A percentile compares a stretch with the other conserved stretches of the same genome.
These are phyloP conservation scores for Paramyrothecium sp. DNA, from an alignment of 2,329 filamentous ascomycete genomes.

Conservation along the genomic window DNA sequence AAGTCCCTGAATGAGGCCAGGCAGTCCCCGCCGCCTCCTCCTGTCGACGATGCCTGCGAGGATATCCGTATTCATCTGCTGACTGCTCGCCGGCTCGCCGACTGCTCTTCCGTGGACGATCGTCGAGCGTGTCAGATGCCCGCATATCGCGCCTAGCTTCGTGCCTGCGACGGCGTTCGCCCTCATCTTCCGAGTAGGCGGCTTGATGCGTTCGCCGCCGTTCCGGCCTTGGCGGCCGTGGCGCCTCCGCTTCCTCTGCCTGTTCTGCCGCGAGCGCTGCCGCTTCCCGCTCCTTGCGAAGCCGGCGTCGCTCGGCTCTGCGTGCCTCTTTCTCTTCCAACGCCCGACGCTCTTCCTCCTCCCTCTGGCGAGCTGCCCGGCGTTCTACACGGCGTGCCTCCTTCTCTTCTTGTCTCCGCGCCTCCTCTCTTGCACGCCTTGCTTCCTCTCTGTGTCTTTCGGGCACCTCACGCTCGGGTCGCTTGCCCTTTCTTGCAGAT, in stretches of 20 bases:
- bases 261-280: slow-evolving; percentile 39
- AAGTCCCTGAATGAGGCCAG: slow-evolving; percentile 64
- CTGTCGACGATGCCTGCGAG: slow-evolving; percentile 36
- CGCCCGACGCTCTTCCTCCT: slow-evolving; percentile 48
- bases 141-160: slow-evolving; percentile 49
- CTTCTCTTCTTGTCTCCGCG: slow-evolving; percentile 53
- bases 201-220: slow-evolving; percentile 45
- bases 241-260: slow-evolving; percentile 42
- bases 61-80: slow-evolving; percentile 44
- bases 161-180: slow-evolving; percentile 51
- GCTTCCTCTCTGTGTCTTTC: slow-evolving; percentile 45
- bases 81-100: slow-evolving; percentile 40
- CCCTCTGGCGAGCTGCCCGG: slow-evolving; percentile 44
- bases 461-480: slow-evolving; percentile 48
- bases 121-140: slow-evolving; percentile 33
- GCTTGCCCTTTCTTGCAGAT: slow-evolving; percentile 60
- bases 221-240: slow-evolving; percentile 44
- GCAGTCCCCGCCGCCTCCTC: slow-evolving; percentile 31
- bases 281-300: slow-evolving; percentile 47
- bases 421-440: slow-evolving; percentile 54
- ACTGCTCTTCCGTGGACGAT: slow-evolving; percentile 30
- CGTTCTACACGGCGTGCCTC: slow-evolving; percentile 57
- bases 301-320: slow-evolving; percentile 48
- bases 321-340: slow-evolving; percentile 47
- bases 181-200: slow-evolving; percentile 44